Conservation (phyloP, 331 rosid genomes). For the Saraca asoca region DNA sequence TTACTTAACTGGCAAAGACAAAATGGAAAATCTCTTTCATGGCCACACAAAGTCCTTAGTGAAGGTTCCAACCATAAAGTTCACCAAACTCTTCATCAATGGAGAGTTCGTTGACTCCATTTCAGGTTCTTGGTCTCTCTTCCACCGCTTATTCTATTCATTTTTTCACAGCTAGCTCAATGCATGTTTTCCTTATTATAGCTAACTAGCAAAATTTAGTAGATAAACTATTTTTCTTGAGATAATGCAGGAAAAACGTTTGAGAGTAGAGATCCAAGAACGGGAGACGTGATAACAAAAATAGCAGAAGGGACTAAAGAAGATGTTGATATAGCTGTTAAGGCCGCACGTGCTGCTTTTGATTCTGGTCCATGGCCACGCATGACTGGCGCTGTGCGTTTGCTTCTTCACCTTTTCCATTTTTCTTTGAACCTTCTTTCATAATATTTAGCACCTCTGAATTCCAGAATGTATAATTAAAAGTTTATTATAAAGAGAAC, state of each 20-base stretch:
- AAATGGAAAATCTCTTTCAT: slow-evolving; percentile 48
- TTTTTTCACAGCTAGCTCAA: background rate
- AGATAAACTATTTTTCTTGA: background rate
- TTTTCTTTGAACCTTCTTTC: too few relatives aligned
- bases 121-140: slow-evolving; percentile 55
- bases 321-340: slow-evolving; percentile 85
- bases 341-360: slow-evolving; percentile 77
- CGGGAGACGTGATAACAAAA: slow-evolving; percentile 58
- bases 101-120: slow-evolving; percentile 77
- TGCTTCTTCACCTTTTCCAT: background rate
- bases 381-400: slow-evolving; percentile 67
- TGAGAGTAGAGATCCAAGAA: slow-evolving; percentile 86
- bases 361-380: slow-evolving; percentile 94
- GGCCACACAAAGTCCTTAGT: slow-evolving; percentile 26
- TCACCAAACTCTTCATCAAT: slow-evolving; percentile 85
- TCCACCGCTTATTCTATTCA: background rate
- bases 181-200: too few relatives aligned
- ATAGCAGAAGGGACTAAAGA: slow-evolving; percentile 72
- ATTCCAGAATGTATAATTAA: too few relatives aligned
- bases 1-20: slow-evolving; percentile 5
- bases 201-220: too few relatives aligned
- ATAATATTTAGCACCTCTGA: too few relatives aligned
- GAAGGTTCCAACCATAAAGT: slow-evolving; percentile 60
- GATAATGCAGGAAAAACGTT: slow-evolving; percentile 64
- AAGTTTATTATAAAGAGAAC: too few relatives aligned